phyloP scores from a whole-genome alignment of 192 early-diverging fungal species.

The Backusella macrospora region DNA sequence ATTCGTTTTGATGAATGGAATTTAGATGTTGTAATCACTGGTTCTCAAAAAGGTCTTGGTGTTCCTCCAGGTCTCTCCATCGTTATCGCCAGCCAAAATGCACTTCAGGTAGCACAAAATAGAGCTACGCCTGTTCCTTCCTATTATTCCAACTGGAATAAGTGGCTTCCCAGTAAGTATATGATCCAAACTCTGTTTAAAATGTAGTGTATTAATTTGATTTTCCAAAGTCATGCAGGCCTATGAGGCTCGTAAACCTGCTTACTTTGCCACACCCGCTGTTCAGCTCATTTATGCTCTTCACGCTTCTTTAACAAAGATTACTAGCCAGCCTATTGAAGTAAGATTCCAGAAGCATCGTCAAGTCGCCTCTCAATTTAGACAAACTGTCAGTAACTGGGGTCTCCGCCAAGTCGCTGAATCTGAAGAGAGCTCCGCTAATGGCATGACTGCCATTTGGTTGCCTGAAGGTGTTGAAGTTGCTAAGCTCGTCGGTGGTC shows the following conservation, averaged over 20 bases:
- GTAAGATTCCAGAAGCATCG: constrained; percentile 77
- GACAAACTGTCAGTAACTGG: constrained; percentile 65
- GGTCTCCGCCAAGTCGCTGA: constrained; percentile 79
- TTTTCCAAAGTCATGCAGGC: constrained; percentile 76
- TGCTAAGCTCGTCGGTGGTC: constrained; percentile 74
- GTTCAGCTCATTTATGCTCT: constrained; percentile 92
- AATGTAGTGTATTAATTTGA: background rate
- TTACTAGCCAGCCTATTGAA: constrained; percentile 74
- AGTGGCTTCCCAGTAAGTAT: constrained; percentile 80
- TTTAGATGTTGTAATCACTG: constrained; percentile 90
- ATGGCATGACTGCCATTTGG: constrained; percentile 85
- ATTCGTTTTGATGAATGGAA: constrained; percentile 92
- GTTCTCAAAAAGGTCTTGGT: constrained; percentile 95
- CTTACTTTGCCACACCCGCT: constrained; percentile 97
- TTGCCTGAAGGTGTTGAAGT: constrained; percentile 82
- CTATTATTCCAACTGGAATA: constrained; percentile 91
- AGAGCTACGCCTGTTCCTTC: constrained; percentile 80
- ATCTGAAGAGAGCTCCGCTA: constrained; percentile 61
- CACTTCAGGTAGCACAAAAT: constrained; percentile 64
- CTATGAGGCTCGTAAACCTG: constrained; percentile 89
- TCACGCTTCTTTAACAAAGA: constrained; percentile 78
- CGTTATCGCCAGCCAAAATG: constrained; percentile 79
- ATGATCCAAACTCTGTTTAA: background rate
- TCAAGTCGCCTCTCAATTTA: constrained; percentile 73
- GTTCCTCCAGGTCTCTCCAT: constrained; percentile 93